phyloP scores from a whole-genome alignment of 352 stramenopile genomes.

The Globisporangium spiculum region DNA sequence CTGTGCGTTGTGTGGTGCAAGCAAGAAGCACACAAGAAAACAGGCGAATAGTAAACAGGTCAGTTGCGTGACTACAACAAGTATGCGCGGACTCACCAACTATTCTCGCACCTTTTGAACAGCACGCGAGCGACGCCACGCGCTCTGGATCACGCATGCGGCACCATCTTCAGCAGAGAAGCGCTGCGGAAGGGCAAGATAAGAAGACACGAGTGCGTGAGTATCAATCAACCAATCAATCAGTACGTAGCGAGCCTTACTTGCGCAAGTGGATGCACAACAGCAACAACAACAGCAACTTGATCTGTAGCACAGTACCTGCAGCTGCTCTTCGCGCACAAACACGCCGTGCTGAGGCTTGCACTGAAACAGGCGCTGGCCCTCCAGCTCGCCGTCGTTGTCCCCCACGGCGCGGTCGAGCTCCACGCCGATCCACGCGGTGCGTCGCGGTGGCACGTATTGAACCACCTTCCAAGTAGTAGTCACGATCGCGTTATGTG shows the following conservation, averaged over 20 bases:
- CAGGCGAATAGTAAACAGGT: not conserved
- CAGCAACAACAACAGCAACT: not conserved
- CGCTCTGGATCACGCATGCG: slow-evolving; percentile 74
- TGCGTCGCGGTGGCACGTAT: slow-evolving; percentile 55
- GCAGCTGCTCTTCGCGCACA: slow-evolving; percentile 75
- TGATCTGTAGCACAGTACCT: slow-evolving; percentile 24
- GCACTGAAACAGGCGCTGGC: slow-evolving; percentile 79
- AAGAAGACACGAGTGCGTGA: not conserved
- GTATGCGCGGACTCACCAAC: not conserved
- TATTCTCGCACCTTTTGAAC: slow-evolving; percentile 53
- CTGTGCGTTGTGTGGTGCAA: slow-evolving; percentile 5
- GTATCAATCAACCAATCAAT: not conserved
- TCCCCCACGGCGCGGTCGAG: slow-evolving; percentile 77
- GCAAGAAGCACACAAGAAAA: not conserved
- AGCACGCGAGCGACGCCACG: slow-evolving; percentile 64
- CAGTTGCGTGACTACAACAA: not conserved
- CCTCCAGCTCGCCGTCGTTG: slow-evolving; percentile 71
- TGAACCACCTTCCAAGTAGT: slow-evolving; percentile 43
- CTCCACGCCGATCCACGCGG: slow-evolving; percentile 78
- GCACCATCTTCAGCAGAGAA: slow-evolving; percentile 79
- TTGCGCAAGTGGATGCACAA: not conserved
- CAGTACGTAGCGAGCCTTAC: not conserved
- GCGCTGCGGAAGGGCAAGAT: slow-evolving; percentile 28
- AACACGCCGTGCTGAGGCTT: slow-evolving; percentile 81
- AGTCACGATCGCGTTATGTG: not conserved